Base-by-base conservation (phyloP, 2,329 filamentous ascomycete genomes). In the Claviceps humidiphila region DNA sequence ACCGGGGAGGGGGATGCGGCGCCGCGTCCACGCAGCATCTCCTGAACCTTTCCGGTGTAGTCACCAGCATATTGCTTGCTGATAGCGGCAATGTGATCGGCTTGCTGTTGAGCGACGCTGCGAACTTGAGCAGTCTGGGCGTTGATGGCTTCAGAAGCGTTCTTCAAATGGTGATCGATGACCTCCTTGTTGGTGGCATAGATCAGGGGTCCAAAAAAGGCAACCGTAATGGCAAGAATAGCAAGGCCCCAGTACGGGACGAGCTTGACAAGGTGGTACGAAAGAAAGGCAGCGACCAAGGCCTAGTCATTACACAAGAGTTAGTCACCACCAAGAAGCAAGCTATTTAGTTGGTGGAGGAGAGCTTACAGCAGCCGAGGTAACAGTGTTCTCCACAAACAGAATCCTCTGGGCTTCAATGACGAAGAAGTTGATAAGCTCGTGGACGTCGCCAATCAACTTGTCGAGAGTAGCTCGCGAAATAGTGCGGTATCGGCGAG, bases 401-500 rank as follows among this genome's bases (percentile, higher is more conserved):
- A 85, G 62, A 58, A 86, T 78, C 56, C 82, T 76, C 71, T 86
- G 83, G 49, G 75, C 71, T 71, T 86, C 83, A 53, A 86, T 84
- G 55, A 84, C 74, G 60, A 85, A 81, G 67, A 86, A 86, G 74
- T 86, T 86, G 69, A 82, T 66, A 54, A 86, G 74, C 68, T 85
- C 82, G 61, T 84, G 78, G 42, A 81, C 70, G 58, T 85, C 82
- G 53, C 78, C 79, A 59, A 83, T 76, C 57, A 82, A 58, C 53
- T 68, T 65, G 60, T 85, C 78, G 41, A 85, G 67, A 6, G 78
- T 80, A 59, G 82, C 77, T 58, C 77, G 75, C 9, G 82, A 76
- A 43, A 86, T 67, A 5, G 80, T 84, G 67, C 82, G 84, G 70
- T 86, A 86, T 65, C 77, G 76, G 64, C 75, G 78, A 51, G 82